Evolutionary conservation across 2,329 filamentous ascomycete genomes (phyloP).

Genomic region (Fusarium staphyleae): DNA sequence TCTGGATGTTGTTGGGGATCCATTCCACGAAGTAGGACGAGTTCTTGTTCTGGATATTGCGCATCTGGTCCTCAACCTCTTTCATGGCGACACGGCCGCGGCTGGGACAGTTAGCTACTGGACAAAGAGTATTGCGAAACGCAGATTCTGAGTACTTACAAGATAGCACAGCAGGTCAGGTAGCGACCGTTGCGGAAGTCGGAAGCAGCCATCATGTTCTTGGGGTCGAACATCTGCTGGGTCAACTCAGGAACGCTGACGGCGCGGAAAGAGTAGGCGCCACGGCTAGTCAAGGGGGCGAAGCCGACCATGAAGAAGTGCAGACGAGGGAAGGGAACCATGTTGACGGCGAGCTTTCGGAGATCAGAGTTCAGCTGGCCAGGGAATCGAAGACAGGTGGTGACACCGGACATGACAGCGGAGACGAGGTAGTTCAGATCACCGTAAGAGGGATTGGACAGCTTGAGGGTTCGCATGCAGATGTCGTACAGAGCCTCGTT

Average conservation of each 20-base stretch:
- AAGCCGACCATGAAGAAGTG: conserved; percentile 99
- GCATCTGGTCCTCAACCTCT: conserved; percentile 99
- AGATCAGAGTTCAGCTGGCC: conserved; percentile 99
- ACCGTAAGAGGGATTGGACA: conserved; percentile 97
- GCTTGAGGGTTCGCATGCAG: conserved; percentile 99
- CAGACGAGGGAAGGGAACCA: conserved; percentile 99
- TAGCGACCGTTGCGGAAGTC: conserved; percentile 99
- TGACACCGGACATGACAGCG: conserved; percentile 99
- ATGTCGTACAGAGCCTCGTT: conserved; percentile 99
- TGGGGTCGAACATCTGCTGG: conserved; percentile 99
- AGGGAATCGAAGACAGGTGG: conserved; percentile 98
- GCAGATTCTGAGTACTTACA: conserved; percentile 61
- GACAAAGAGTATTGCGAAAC: too few relatives aligned
- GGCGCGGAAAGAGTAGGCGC: conserved; percentile 93
- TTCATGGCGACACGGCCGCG: conserved; percentile 99
- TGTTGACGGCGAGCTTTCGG: conserved; percentile 99
- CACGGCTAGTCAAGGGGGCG: conserved; percentile 89
- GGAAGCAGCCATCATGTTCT: conserved; percentile 99
- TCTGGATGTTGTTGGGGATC: conserved; percentile 99
- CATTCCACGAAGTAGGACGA: conserved; percentile 99
- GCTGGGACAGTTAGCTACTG: conserved; percentile 54
- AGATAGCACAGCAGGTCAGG: conserved; percentile 99
- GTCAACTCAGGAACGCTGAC: conserved; percentile 98
- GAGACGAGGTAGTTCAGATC: conserved; percentile 99
- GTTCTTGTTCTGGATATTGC: conserved; percentile 99